Base-by-base conservation (phyloP, 768 basidiomycete genomes). In the Hemileccinum rubropunctum region DNA sequence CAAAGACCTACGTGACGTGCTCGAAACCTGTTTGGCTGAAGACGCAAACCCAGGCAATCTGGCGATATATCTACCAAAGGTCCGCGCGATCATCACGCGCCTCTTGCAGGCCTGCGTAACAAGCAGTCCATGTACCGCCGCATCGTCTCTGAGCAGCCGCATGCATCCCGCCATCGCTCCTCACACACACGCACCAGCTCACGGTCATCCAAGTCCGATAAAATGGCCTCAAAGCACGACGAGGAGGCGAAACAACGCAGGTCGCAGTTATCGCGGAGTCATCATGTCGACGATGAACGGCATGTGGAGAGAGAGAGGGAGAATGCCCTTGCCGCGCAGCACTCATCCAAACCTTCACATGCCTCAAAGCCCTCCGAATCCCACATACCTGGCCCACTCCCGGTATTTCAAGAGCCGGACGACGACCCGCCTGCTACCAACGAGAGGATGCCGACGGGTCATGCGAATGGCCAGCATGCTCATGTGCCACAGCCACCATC, bases 21-120 rank as follows among this genome's bases (percentile, higher is more conserved):
- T 99, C 47, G 97, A 99, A 69, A 81, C 84, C 58, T 93, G 91
- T 62, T 78, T 98, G 23, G 84, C 92, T 5, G 95, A 98, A 69
- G 91, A 95, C 47, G 92, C 95, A 30, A 85, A 80, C 1, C 75
- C 80, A 4, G 84, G 90, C 45, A 94, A 88, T 54, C 84, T 99
- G 44, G 89, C 94, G 40, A 73, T 85, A 2, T 97, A 91, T 71
- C 83, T 98, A 4, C 95, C 95, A 21, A 82, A 80, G 56, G 95
- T 99, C 41, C 86, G 95, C 46, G 78, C 79, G 60, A 95, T 97
- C 63, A 98, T 98, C 63, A 95, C 93, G 32, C 84, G 81, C 62
- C 76, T 99, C n/a, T 70, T 99, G 27, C 88, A 93, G 95, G 95
- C 13, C 76, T 99, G n/a, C 88, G 95, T 44, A 80, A 73, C 42